Percentiles rank a stretch among this genome's conserved stretches.
Evolutionary conservation across 352 stramenopile genomes (phyloP).

Genomic region (Pythium brassicae): DNA sequence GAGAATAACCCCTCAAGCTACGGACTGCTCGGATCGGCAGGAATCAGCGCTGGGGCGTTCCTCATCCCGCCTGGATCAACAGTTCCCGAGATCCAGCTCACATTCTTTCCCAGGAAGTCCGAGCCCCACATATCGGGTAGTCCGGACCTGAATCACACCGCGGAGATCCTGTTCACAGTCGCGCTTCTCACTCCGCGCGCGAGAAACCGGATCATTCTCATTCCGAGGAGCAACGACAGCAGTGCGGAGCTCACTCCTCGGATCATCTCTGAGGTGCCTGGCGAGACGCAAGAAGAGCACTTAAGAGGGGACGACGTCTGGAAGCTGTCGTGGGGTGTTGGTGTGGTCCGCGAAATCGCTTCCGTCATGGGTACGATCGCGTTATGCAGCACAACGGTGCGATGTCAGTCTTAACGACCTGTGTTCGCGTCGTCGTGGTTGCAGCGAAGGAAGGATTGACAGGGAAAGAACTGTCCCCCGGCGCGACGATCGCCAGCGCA

Average conservation of each 20-base stretch:
- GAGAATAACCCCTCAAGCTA: constrained; percentile 34
- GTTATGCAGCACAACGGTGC: not conserved
- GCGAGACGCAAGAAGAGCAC: constrained; percentile 40
- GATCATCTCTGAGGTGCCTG: constrained; percentile 46
- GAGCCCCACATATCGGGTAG: constrained; percentile 73
- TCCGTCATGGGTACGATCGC: constrained; percentile 30
- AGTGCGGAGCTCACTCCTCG: constrained; percentile 36
- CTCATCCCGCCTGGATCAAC: constrained; percentile 64
- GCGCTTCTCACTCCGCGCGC: constrained; percentile 60
- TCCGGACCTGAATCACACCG: constrained; percentile 31
- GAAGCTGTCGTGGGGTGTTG: constrained; percentile 59
- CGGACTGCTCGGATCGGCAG: constrained; percentile 56
- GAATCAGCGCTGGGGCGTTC: constrained; percentile 73
- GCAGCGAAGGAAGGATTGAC: constrained; percentile 37
- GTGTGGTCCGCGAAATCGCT: constrained; percentile 53
- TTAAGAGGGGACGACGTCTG: constrained; percentile 47
- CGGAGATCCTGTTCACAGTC: constrained; percentile 77
- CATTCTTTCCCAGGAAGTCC: constrained; percentile 80
- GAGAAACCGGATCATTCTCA: constrained; percentile 42
- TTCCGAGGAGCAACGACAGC: constrained; percentile 27
- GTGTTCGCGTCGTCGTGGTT: not conserved
- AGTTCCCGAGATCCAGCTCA: constrained; percentile 83
- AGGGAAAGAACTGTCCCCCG: constrained; percentile 38
- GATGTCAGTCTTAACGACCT: not conserved
- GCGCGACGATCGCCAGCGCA: constrained; percentile 13